Evolutionary conservation across 2,329 filamentous ascomycete species (phyloP), one percentile per base, ranked within the genome.

Genomic region (Metarhizium humberi): DNA sequence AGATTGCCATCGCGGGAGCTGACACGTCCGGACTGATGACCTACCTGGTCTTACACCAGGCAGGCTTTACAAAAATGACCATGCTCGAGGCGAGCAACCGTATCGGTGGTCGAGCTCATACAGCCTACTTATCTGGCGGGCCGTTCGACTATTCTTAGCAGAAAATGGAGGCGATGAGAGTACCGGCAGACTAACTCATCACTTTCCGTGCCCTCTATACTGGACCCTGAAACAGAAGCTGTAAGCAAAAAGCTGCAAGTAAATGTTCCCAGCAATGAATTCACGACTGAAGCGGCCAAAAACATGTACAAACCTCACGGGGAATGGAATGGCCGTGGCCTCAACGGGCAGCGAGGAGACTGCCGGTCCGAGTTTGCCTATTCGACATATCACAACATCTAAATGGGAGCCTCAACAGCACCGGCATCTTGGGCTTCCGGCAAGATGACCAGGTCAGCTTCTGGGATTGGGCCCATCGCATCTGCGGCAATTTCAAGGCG

Each of bases 1-100:
- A 86, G 47, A 75, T 87, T 58, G 84, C 76, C 52, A 87, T 88
- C 50, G 71, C 87, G 4, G 85, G 85, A 16, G 84, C 78, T 13
- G 84, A 84, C 6, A 86, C 87, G 77, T 73, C 80, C 2, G 84
- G 84, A 0, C 67, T 88, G 50, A 82, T 86, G 77, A 85, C 77
- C 2, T 76, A 72, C 56, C 69, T 81, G 7, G 66, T 68, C 65
- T 79, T 65, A 3, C 73, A 76, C 57, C 56, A 57, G 50, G 71
- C 74, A 2, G 84, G 84, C 3, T 73, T 87, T 53, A 73, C 75
- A 40, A 80, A 86, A 65, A 75, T 84, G 69, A 76, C 78, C 49
- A 84, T 87, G 55, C 72, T 84, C 18, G 85, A 88, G 65, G 79
- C 81, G 0, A 78, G 76, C 6, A 67, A 80, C 43, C 74, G 84